Conservation (phyloP, 495 filamentous ascomycete species). For the Tetracladium marchalianum region DNA sequence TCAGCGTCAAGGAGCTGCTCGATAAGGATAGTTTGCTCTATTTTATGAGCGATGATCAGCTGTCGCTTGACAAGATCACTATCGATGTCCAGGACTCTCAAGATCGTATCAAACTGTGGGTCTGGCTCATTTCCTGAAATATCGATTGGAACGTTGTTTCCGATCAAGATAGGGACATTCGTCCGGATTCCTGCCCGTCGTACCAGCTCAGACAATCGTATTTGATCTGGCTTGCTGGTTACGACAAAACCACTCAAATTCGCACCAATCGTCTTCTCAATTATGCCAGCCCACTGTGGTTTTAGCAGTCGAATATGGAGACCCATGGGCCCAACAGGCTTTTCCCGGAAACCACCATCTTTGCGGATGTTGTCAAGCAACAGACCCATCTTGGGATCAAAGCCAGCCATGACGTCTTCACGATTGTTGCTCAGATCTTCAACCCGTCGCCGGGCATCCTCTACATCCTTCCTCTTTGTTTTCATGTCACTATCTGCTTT, state of each 20-base stretch:
- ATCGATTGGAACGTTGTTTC: constrained; percentile 46
- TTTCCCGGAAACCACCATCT: constrained; percentile 54
- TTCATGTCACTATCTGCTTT: constrained; percentile 28
- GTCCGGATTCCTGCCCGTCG: constrained; percentile 37
- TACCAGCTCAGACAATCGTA: constrained; percentile 52
- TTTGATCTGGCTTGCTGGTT: constrained; percentile 58
- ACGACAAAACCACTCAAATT: constrained; percentile 71
- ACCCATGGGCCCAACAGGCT: constrained; percentile 79
- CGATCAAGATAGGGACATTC: constrained; percentile 32
- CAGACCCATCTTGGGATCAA: constrained; percentile 47
- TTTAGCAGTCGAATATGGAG: constrained; percentile 62
- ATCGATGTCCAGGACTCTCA: constrained; percentile 74
- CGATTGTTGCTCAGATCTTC: constrained; percentile 33
- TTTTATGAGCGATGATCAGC: constrained; percentile 69
- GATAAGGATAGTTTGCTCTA: constrained; percentile 81
- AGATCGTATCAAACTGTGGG: constrained; percentile 56
- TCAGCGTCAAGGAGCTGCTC: constrained; percentile 54
- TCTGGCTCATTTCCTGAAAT: constrained; percentile 65
- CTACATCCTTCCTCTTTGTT: constrained; percentile 28
- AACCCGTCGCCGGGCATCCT: constrained; percentile 24
- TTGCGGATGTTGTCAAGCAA: constrained; percentile 57
- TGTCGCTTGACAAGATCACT: constrained; percentile 67
- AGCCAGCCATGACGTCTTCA: constrained; percentile 47
- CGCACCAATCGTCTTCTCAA: constrained; percentile 63
- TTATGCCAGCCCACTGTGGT: constrained; percentile 72